Percentiles rank a stretch among this genome's conserved stretches.
phyloP scores from a whole-genome alignment of 768 basidiomycete genomes.

The Arthromyces matolae region DNA sequence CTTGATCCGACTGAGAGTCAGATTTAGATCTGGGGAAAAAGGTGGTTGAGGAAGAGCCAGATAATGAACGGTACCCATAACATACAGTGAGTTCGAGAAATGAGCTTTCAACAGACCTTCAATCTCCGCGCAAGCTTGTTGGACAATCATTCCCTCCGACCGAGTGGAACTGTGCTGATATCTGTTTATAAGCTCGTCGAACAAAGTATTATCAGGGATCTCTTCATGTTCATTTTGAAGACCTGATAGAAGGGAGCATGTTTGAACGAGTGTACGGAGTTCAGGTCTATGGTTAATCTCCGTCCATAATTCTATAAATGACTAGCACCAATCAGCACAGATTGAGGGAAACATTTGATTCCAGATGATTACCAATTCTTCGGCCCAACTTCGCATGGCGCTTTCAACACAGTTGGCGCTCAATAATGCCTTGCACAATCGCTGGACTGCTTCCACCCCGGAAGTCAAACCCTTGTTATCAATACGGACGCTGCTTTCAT shows the following conservation, averaged over 20 bases:
- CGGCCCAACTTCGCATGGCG: constrained; percentile 80
- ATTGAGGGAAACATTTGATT: not conserved
- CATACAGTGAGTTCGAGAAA: constrained; percentile 50
- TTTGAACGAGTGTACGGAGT: constrained; percentile 52
- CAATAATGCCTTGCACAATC: constrained; percentile 81
- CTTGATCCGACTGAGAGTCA: constrained; percentile 12
- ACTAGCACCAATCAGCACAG: constrained; percentile 43
- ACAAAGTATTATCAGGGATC: constrained; percentile 63
- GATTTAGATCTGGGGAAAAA: constrained; percentile 16
- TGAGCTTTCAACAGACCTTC: constrained; percentile 73
- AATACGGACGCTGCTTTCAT: constrained; percentile 37
- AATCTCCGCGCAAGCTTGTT: constrained; percentile 80
- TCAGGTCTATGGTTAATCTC: constrained; percentile 64
- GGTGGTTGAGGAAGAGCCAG: not conserved
- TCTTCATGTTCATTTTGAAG: constrained; percentile 29
- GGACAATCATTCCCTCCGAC: constrained; percentile 86
- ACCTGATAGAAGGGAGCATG: constrained; percentile 48
- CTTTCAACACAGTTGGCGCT: constrained; percentile 72
- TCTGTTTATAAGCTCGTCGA: constrained; percentile 67
- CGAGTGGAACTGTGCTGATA: constrained; percentile 60
- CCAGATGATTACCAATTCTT: constrained; percentile 69
- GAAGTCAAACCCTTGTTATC: constrained; percentile 69
- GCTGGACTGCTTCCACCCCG: constrained; percentile 79
- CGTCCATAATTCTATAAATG: constrained; percentile 87
- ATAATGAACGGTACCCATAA: constrained; percentile 10